Percentiles rank a stretch among this genome's conserved stretches.
Conservation (phyloP, 2,329 filamentous ascomycete genomes). For the Neopestalotiopsis rosae region DNA sequence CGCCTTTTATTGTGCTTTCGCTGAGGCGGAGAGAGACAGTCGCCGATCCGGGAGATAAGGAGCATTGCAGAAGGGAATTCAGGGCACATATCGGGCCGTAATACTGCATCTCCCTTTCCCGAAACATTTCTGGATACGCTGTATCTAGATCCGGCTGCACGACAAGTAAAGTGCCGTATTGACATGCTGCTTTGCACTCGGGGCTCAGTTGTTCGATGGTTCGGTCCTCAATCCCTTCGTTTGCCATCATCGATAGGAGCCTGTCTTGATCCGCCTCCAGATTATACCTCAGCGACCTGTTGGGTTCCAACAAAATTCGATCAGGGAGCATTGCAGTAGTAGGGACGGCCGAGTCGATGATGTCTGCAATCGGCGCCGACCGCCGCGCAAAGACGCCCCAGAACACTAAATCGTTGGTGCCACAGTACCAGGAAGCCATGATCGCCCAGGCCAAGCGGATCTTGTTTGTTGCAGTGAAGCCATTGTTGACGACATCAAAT, state of each 20-base stretch:
- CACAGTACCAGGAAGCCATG: background rate
- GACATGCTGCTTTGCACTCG: conserved; percentile 6
- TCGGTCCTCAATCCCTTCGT: background rate
- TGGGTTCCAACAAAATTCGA: background rate
- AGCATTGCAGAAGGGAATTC: background rate
- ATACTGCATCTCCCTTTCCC: conserved; percentile 8
- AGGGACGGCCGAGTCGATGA: conserved; percentile 6
- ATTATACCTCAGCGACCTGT: conserved; percentile 2
- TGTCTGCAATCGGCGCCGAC: background rate
- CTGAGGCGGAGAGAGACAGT: conserved; percentile 6
- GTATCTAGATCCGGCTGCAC: conserved; percentile 5
- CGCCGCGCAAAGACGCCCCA: conserved; percentile 7
- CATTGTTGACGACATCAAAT: conserved; percentile 3
- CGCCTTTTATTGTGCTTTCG: conserved; percentile 8
- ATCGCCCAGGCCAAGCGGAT: conserved; percentile 8
- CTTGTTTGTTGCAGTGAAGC: conserved; percentile 3
- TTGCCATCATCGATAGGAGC: background rate
- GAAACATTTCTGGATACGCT: conserved; percentile 8
- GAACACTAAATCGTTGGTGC: conserved; percentile 1
- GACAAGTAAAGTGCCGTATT: conserved; percentile 3
- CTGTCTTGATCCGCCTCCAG: conserved; percentile 7
- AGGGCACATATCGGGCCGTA: conserved; percentile 6
- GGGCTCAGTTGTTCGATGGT: conserved; percentile 4
- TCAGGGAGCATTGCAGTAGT: conserved; percentile 8
- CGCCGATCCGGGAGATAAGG: conserved; percentile 1